A percentile compares a stretch with the other conserved stretches of the same genome.
These are phyloP conservation scores for Fusarium veterinarium DNA, from an alignment of 2,329 filamentous ascomycete genomes.

Conservation along the genomic window DNA sequence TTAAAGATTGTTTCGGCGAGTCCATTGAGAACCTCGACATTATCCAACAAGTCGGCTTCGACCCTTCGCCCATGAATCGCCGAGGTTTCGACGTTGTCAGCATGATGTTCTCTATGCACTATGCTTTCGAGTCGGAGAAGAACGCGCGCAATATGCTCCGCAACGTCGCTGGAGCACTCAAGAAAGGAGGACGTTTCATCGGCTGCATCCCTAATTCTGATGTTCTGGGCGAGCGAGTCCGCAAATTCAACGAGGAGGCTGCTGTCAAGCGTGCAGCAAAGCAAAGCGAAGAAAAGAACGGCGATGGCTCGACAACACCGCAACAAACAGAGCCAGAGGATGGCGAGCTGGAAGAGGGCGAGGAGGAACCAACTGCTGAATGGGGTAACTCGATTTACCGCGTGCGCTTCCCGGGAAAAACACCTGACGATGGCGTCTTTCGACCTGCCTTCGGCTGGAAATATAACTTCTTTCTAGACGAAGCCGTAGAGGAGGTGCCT, in stretches of 20 bases:
- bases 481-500: conserved; percentile 94
- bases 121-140: conserved; percentile 92
- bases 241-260: conserved; percentile 73
- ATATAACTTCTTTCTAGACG: conserved; percentile 95
- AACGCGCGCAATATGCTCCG: conserved; percentile 92
- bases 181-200: conserved; percentile 94
- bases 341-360: conserved; percentile 69
- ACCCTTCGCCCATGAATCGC: conserved; percentile 76
- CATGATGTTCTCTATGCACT: conserved; percentile 99
- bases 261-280: conserved; percentile 51
- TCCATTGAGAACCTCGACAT: conserved; percentile 84
- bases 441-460: conserved; percentile 97
- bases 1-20: conserved; percentile 93
- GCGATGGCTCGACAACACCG: conserved; percentile 39
- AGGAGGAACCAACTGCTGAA: conserved; percentile 73
- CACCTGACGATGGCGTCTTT: conserved; percentile 88
- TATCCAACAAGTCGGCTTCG: conserved; percentile 87
- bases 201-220: conserved; percentile 98
- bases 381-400: conserved; percentile 96
- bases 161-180: conserved; percentile 90
- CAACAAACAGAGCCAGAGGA: conserved; percentile 51
- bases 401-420: conserved; percentile 86
- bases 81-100: conserved; percentile 95
- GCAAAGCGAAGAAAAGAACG: conserved; percentile 32
- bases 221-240: conserved; percentile 83